Evolutionary conservation across 768 basidiomycete species (phyloP).

Genomic region (Gelatoporia subvermispora): DNA sequence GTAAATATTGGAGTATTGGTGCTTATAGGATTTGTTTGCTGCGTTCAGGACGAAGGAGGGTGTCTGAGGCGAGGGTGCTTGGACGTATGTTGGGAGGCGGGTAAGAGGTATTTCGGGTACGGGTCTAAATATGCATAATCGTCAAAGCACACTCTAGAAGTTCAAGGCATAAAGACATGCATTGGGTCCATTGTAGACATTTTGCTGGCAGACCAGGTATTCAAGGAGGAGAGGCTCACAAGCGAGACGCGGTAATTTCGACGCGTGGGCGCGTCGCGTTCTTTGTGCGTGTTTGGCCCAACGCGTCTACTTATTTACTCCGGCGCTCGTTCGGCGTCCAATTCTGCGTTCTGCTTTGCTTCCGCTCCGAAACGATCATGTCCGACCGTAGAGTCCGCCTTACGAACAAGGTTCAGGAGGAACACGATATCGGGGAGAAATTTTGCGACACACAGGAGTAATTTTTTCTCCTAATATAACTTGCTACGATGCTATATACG

Average conservation of each 20-base stretch:
- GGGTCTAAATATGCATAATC: constrained; percentile 11
- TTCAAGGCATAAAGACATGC: not conserved
- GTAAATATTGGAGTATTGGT: constrained; percentile 74
- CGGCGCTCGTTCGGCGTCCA: too few species aligned
- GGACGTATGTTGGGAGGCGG: constrained; percentile 25
- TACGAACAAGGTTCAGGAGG: too few species aligned
- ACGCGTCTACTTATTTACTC: not conserved
- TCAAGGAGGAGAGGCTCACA: not conserved
- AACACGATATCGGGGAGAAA: too few species aligned
- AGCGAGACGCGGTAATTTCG: constrained; percentile 9
- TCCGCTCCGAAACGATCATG: not conserved
- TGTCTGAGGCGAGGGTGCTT: constrained; percentile 24
- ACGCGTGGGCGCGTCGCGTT: constrained; percentile 11
- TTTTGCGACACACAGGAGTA: too few species aligned
- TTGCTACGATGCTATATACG: too few species aligned
- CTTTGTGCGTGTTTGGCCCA: constrained; percentile 8
- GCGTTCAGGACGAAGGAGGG: constrained; percentile 40
- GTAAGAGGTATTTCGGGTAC: constrained; percentile 18
- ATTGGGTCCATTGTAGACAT: constrained; percentile 10
- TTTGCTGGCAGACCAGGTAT: not conserved
- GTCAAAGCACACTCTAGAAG: not conserved
- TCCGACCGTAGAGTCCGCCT: not conserved
- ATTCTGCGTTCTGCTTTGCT: too few species aligned
- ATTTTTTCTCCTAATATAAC: too few species aligned
- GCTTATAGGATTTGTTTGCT: constrained; percentile 49